These are phyloP conservation scores for Aspergillus fijiensis DNA, from an alignment of 2,329 filamentous ascomycete species.

Conservation along the genomic window DNA sequence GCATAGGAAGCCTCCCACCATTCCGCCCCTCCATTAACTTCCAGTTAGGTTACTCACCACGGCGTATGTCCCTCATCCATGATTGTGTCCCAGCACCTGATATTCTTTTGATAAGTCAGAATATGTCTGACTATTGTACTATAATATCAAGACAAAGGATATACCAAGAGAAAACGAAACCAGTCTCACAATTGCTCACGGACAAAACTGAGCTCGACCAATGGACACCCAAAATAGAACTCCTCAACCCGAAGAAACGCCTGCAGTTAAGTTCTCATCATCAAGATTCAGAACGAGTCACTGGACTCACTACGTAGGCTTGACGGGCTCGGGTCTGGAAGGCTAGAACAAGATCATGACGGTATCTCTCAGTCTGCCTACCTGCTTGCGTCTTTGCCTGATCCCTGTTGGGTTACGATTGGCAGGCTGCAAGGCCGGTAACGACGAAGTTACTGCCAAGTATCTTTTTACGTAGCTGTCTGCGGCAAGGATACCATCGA, in stretches of 20 bases:
- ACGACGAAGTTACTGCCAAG: constrained; percentile 19
- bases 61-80: neutral
- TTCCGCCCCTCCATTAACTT: neutral
- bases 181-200: neutral
- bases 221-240: neutral
- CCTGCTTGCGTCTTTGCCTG: constrained; percentile 12
- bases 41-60: neutral
- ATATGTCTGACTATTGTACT: too few relatives aligned
- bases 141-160: neutral
- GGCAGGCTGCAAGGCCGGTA: constrained; percentile 13
- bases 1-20: neutral
- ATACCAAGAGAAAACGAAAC: neutral
- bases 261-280: neutral
- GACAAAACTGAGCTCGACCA: neutral
- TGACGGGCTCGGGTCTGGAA: neutral
- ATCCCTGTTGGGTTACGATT: constrained; percentile 2
- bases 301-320: neutral
- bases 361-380: neutral
- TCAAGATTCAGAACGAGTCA: neutral
- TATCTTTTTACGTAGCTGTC: constrained; percentile 21
- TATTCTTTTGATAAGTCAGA: neutral
- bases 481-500: constrained; percentile 21
- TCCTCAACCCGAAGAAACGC: neutral
- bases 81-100: neutral
- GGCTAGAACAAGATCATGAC: constrained; percentile 4